Conservation (phyloP, 331 rosid species). For the Stylosanthes scabra region DNA sequence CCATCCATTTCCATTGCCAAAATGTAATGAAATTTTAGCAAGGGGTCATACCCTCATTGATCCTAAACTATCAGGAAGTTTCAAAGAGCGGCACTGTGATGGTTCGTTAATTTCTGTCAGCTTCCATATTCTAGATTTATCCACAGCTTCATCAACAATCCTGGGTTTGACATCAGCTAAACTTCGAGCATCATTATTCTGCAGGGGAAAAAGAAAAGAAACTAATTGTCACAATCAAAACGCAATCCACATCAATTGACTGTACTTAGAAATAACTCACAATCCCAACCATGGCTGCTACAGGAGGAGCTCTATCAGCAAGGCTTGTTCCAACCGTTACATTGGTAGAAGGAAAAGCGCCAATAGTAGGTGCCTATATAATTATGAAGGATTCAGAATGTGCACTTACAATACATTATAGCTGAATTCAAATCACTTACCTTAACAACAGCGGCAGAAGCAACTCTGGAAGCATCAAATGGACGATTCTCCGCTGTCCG, state of each 20-base stretch:
- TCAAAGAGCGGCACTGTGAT: constrained; percentile 83
- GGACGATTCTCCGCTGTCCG: constrained; percentile 78
- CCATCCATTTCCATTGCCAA: constrained; percentile 25
- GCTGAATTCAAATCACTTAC: constrained; percentile 44
- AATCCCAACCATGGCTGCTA: constrained; percentile 73
- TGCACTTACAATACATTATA: constrained; percentile 19
- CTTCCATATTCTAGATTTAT: constrained; percentile 89
- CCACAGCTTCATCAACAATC: constrained; percentile 76
- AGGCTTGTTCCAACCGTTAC: constrained; percentile 75
- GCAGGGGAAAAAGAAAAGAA: constrained; percentile 37
- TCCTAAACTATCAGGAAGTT: constrained; percentile 78
- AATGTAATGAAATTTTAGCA: constrained; percentile 12
- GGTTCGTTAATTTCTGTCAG: constrained; percentile 77
- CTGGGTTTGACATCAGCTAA: constrained; percentile 88
- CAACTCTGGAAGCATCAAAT: constrained; percentile 85
- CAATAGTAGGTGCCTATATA: constrained; percentile 65
- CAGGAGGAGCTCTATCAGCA: constrained; percentile 80
- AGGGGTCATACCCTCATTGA: constrained; percentile 70
- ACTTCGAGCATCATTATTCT: constrained; percentile 84
- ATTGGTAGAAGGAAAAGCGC: constrained; percentile 70
- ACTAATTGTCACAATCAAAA: constrained; percentile 23
- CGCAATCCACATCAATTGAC: constrained; percentile 13
- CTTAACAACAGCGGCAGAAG: constrained; percentile 82
- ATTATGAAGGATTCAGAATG: constrained; percentile 40
- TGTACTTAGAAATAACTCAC: constrained; percentile 55